phyloP scores from a whole-genome alignment of 306 rosid species.

The Fragaria nilgerrensis region DNA sequence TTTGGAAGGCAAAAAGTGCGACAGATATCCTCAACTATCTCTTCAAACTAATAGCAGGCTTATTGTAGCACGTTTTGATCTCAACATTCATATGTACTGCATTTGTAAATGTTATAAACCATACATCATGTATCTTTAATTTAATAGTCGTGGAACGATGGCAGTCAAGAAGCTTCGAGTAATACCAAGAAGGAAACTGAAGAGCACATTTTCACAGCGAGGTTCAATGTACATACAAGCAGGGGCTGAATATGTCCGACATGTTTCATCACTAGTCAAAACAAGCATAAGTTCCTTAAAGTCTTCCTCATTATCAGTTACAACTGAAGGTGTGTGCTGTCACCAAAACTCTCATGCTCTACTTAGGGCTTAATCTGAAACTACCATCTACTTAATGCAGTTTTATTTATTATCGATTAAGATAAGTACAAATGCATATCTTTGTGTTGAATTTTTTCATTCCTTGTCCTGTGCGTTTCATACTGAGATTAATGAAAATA shows the following conservation, averaged over 20 bases:
- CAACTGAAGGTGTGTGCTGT: conserved; percentile 62
- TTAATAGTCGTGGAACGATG: conserved; percentile 25
- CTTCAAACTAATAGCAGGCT: not conserved
- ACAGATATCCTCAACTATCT: not conserved
- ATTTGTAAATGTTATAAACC: not conserved
- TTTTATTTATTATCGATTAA: not conserved
- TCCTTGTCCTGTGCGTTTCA: not conserved
- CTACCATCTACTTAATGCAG: not conserved
- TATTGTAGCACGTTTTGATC: not conserved
- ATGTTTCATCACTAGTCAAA: conserved; percentile 73
- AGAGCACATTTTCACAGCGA: conserved; percentile 66
- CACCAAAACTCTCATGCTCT: not conserved
- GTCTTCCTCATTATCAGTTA: conserved; percentile 40
- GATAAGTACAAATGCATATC: not conserved
- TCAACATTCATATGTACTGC: not conserved
- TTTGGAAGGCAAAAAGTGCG: not conserved
- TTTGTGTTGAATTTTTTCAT: not conserved
- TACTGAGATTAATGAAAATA: not conserved
- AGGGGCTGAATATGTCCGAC: conserved; percentile 72
- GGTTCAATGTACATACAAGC: conserved; percentile 74
- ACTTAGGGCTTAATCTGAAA: not conserved
- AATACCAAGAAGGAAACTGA: conserved; percentile 73
- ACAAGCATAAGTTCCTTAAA: conserved; percentile 67
- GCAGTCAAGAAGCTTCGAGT: conserved; percentile 81
- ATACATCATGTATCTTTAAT: not conserved